Evolutionary conservation across 345 rosid genomes (phyloP), one percentile per base, ranked within the genome.

Genomic region (Citrus mangshanensis): DNA sequence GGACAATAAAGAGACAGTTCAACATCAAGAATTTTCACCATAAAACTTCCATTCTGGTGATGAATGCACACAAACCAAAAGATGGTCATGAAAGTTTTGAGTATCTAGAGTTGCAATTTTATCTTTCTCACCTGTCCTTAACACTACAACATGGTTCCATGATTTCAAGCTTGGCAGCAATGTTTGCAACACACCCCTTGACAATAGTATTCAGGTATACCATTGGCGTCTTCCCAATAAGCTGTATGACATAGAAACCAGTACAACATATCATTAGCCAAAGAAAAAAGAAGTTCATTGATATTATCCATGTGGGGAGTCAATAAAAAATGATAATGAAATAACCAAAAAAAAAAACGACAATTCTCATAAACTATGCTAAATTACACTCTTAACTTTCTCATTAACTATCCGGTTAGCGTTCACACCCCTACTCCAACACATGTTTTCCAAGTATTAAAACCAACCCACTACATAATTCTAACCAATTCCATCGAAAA

Each of bases 171-270:
- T 95, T 95, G 76, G 97, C 99, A 56, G 99, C 97, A 74, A 95
- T 81, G 10, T 81, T 90, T 5, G 98, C 96, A 0, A 84, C 93
- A 70, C 90, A 93, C 25, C 96, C 97, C 42, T 92, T 95, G 34
- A 92, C 88, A 30, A 93, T 84, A n/a, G 89, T 92, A 83, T 95
- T 93, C 84, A 95, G 89, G 82, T 92, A 95, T 32, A 95, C 97
- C 98, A 95, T 91, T 13, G 98, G 99, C 42, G 99, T 93, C 73
- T 90, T 95, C 66, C 99, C 99, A 77, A 93, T 93, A 42, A 95
- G 91, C 98, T 93, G 89, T 40, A 37, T 72, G 79, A 76, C 60
- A 70, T 13, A 80, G 76, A 67, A 82, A 34, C 67, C 28, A 38
- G 78, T 4, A 70, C 7, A 68, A 68, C 66, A 73, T 49, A 69